Percentiles rank a stretch among this genome's conserved stretches.
Evolutionary conservation across 73 alveolate genomes (phyloP).

Genomic region (Paramecium bursaria): DNA sequence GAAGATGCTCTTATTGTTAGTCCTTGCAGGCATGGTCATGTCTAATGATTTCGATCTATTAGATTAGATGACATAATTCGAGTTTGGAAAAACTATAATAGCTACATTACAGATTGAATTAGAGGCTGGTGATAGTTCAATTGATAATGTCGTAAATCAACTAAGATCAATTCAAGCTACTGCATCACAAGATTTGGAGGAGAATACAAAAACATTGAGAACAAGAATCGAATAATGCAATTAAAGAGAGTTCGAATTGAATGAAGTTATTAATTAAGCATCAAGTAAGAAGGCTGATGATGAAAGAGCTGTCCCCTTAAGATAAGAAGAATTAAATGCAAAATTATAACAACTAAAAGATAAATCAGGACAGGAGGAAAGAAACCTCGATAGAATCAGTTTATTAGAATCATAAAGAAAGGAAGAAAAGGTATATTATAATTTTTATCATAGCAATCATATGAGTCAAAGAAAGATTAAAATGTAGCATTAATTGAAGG

Average conservation of each 20-base stretch:
- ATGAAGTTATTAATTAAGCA: constrained; percentile 14
- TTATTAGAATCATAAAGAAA: constrained; percentile 1
- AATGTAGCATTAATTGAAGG: constrained; percentile 21
- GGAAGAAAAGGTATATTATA: constrained; percentile 6
- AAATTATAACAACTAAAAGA: neutral
- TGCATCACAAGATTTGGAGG: constrained; percentile 31
- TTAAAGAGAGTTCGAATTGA: neutral
- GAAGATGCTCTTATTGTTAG: neutral
- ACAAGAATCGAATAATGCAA: constrained; percentile 7
- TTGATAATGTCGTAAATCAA: constrained; percentile 46
- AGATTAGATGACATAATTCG: neutral
- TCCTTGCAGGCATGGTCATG: neutral
- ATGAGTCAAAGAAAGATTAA: neutral
- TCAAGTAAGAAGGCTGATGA: constrained; percentile 35
- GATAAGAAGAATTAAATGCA: constrained; percentile 26
- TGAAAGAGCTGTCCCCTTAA: constrained; percentile 44
- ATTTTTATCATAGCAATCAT: constrained; percentile 17
- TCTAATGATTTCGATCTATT: constrained; percentile 49
- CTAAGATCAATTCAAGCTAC: constrained; percentile 7
- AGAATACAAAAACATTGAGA: neutral
- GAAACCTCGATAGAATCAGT: constrained; percentile 21
- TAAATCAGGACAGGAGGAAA: neutral
- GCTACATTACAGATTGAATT: constrained; percentile 37
- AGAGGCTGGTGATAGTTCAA: constrained; percentile 3
- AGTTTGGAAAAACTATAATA: constrained; percentile 56